phyloP scores from a whole-genome alignment of 495 filamentous ascomycete species.

The Neurospora pannonica region DNA sequence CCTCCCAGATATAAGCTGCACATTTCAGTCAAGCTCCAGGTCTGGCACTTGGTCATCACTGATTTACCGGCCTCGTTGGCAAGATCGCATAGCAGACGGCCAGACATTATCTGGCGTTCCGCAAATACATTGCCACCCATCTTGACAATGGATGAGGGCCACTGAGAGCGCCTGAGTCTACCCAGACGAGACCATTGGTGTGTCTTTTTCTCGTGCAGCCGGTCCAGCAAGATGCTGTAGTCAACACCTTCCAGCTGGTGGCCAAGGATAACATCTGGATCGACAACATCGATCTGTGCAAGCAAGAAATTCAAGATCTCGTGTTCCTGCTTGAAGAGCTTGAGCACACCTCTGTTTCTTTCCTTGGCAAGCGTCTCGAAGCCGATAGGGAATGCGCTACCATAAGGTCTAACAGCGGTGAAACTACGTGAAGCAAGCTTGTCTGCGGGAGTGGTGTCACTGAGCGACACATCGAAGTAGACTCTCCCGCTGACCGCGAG shows the following conservation, averaged over 20 bases:
- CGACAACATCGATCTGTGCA: conserved; percentile 73
- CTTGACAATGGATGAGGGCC: conserved; percentile 83
- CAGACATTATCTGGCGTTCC: conserved; percentile 81
- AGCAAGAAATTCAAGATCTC: conserved; percentile 80
- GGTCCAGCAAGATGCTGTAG: conserved; percentile 79
- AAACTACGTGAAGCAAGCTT: conserved; percentile 83
- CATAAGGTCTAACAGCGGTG: conserved; percentile 77
- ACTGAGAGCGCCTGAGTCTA: conserved; percentile 68
- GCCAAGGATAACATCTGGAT: conserved; percentile 92
- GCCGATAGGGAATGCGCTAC: conserved; percentile 66
- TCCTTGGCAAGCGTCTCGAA: conserved; percentile 63
- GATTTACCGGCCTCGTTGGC: conserved; percentile 97
- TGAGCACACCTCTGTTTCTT: conserved; percentile 59
- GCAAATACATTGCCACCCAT: conserved; percentile 81
- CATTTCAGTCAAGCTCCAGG: conserved; percentile 97
- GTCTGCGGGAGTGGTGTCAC: conserved; percentile 79
- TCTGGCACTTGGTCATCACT: conserved; percentile 92
- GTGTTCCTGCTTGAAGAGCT: conserved; percentile 70
- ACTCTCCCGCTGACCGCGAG: conserved; percentile 80
- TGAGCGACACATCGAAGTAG: conserved; percentile 81
- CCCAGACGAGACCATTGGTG: conserved; percentile 90
- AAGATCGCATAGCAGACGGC: conserved; percentile 85
- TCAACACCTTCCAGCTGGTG: conserved; percentile 95
- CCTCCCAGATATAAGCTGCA: conserved; percentile 73
- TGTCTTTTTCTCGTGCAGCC: conserved; percentile 82